phyloP scores from a whole-genome alignment of 768 basidiomycete genomes.

The Mycena albidolilacea region DNA sequence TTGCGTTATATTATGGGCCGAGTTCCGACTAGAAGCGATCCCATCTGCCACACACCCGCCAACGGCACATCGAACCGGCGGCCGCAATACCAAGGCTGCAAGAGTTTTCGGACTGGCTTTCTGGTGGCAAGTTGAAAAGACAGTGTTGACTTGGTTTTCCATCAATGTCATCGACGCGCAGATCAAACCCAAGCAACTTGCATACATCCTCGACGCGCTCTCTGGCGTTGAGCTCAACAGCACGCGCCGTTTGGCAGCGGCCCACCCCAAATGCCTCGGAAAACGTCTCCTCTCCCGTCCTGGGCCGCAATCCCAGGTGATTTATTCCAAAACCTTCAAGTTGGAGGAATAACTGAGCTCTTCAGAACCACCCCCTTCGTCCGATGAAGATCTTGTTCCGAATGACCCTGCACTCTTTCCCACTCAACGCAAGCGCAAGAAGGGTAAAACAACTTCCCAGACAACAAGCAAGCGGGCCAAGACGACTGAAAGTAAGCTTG shows the following conservation, averaged over 20 bases:
- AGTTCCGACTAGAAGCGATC: not conserved
- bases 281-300: constrained; percentile 9
- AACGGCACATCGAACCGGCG: too few relatives aligned
- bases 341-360: not conserved
- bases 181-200: not conserved
- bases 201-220: not conserved
- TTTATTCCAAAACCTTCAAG: not conserved
- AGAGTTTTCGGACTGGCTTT: not conserved
- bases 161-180: not conserved
- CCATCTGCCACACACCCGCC: not conserved
- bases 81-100: not conserved
- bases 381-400: constrained; percentile 26
- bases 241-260: constrained; percentile 23
- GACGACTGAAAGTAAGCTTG: constrained; percentile 26
- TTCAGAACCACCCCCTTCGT: constrained; percentile 25
- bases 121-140: not conserved
- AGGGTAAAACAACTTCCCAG: constrained; percentile 3
- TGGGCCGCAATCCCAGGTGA: constrained; percentile 8
- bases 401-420: constrained; percentile 7
- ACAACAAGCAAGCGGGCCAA: constrained; percentile 15
- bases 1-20: not conserved
- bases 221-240: not conserved
- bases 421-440: constrained; percentile 24
- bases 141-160: not conserved
- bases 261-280: not conserved